Evolutionary conservation across 1,284 basidiomycete genomes (phyloP), one percentile per base, ranked within the genome.

Genomic region (Leccinum subatratum): DNA sequence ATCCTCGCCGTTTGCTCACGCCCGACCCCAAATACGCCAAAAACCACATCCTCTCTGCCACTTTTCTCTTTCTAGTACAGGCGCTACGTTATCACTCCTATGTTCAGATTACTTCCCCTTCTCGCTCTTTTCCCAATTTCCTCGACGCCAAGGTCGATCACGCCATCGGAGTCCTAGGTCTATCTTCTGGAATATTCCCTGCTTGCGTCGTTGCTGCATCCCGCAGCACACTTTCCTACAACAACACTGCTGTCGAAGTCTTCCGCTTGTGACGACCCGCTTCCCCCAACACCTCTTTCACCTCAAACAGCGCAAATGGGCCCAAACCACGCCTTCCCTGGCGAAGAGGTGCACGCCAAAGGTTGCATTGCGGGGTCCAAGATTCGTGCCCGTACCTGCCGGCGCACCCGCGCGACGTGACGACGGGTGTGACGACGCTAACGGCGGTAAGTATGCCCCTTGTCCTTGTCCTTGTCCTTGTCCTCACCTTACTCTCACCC

Each of bases 121-220:
- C 68, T 37, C 71, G 69, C 32, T 75, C 79, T 48, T 82, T 82
- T 58, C 70, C 84, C 56, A 69, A 74, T 45, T 82, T 81, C 60
- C 71, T 84, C 56, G 70, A 74, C 69, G 60, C 67, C 22, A 82
- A 81, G 63, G 58, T 66, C 45, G 67, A 75, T 14, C 68, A 80
- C 56, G 68, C 68, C 1, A 63, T 78, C 22, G 84, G 83, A n/a
- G 71, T 87, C 56, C 74, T 88, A 2, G 86, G 85, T 3, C 86
- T 88, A 73, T 89, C 86, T 6, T 87, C 85, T 25, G 88, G 88
- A 20, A 81, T 88, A 63, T 75, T 89, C 61, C 78, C 85, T 9
- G 86, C 87, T 3, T 83, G 82, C 63, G 81, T 86, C 11, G 82
- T 84, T 5, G 83, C 80, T 25, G 77, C 83, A 4, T 86, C 86